Base-by-base conservation (phyloP, 441 rosid species). In the Viola pubescens region DNA sequence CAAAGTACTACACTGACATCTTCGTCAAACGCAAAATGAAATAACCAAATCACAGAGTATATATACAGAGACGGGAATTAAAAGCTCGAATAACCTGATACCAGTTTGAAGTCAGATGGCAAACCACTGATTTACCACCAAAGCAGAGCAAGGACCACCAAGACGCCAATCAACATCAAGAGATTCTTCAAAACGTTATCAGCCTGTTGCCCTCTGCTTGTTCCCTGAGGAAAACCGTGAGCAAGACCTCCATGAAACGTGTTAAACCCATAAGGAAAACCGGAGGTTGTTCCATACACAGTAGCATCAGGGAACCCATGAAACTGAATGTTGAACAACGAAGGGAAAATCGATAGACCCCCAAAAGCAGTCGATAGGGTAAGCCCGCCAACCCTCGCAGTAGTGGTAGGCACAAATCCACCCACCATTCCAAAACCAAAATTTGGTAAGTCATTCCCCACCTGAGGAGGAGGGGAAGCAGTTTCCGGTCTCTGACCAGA, bases 401-500 rank as follows among this genome's bases (percentile, higher is more conserved):
- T 73, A 0, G 83, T 85, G 78, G 65, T 69, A 0, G 92, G 95
- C 50, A 76, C 72, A 64, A 80, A 79, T 19, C 96, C 94, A 0
- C 89, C 91, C 80, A 71, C 71, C 47, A 77, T 74, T 44, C 90
- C 90, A 68, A 84, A 65, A 60, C 94, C 84, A 5, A 71, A 71
- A 58, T 83, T 82, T 13, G 79, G 70, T 6, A 82, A 78, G 13
- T 59, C 70, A 71, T 74, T 67, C 2, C 79, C 2, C 34, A 26
- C 66, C 4, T 69, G 77, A 0, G 81, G 75, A 58, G 81, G 77
- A 66, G 83, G 78, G 7, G 34, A 2, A 2, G 90, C 91, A 0
- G 92, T 89, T 52, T 84, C 88, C 0, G 91, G 94, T 60, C 96
- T 79, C 56, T 81, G 94, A 40, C 97, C 97, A 0, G 89, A 5